Evolutionary conservation across 352 stramenopile species (phyloP).

Genomic region (Elongisporangium senticosum): DNA sequence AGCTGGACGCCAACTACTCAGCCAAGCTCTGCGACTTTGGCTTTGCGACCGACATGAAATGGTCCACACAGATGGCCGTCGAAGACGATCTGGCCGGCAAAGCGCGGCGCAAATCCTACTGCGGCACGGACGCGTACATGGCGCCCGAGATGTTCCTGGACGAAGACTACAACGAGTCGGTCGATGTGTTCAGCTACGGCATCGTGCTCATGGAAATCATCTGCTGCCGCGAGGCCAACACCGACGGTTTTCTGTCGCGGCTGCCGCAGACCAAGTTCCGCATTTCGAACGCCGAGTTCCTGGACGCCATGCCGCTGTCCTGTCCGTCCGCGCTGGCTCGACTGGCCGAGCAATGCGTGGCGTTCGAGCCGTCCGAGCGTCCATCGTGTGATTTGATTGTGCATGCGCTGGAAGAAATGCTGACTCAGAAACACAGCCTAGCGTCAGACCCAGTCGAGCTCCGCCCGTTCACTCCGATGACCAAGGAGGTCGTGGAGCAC

Average conservation of each 20-base stretch:
- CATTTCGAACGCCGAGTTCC: conserved; percentile 59
- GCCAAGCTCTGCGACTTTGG: conserved; percentile 85
- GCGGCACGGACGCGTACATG: conserved; percentile 84
- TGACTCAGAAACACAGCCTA: conserved; percentile 24
- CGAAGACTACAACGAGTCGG: conserved; percentile 80
- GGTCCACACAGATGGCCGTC: conserved; percentile 13
- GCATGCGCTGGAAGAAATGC: conserved; percentile 29
- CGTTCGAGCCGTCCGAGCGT: conserved; percentile 70
- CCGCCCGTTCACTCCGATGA: conserved; percentile 45
- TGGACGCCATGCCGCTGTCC: conserved; percentile 43
- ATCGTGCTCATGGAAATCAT: conserved; percentile 86
- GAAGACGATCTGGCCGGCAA: conserved; percentile 23
- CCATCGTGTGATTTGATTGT: conserved; percentile 46
- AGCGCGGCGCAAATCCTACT: conserved; percentile 77
- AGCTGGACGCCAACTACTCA: conserved; percentile 59
- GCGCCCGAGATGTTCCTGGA: conserved; percentile 81
- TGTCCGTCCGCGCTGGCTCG: conserved; percentile 54
- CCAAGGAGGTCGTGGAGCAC: conserved; percentile 24
- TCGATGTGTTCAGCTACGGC: conserved; percentile 83
- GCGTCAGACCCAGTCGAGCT: conserved; percentile 29
- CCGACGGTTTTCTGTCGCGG: conserved; percentile 74
- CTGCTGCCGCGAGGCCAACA: conserved; percentile 74
- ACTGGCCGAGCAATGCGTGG: conserved; percentile 64
- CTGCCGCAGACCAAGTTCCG: conserved; percentile 82
- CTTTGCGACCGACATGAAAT: conserved; percentile 72